Conservation (phyloP, 176 grass and related monocot genomes). For the Rhipidocladum racemiflorum region DNA sequence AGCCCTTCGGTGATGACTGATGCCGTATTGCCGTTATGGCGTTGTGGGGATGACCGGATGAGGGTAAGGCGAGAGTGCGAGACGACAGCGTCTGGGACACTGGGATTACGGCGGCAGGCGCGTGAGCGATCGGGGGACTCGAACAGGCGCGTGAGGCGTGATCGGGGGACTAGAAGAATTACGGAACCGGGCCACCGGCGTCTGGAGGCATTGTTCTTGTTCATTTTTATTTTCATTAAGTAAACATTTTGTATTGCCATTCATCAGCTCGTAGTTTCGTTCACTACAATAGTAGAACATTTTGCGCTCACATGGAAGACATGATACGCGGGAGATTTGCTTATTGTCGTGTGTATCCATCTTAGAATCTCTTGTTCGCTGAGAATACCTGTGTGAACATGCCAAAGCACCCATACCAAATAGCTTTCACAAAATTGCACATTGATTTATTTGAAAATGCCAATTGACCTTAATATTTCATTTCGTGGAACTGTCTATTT, state of each 20-base stretch:
- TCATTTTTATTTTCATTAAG: neutral
- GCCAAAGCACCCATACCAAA: slow-evolving; percentile 7
- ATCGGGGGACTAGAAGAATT: too few species aligned
- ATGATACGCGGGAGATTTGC: neutral
- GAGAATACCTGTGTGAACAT: neutral
- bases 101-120: too few species aligned
- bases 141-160: too few species aligned
- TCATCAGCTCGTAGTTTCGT: neutral
- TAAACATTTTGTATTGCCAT: slow-evolving; percentile 14
- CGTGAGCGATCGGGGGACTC: too few species aligned
- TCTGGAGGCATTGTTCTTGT: neutral
- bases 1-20: too few species aligned
- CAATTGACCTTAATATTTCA: neutral
- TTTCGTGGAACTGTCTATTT: neutral
- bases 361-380: neutral
- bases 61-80: too few species aligned
- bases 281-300: neutral
- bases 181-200: too few species aligned
- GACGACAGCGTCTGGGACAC: too few species aligned
- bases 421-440: neutral
- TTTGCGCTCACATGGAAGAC: neutral
- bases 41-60: too few species aligned
- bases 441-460: slow-evolving; percentile 13
- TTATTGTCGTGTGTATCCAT: neutral
- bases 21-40: too few species aligned